Conservation (phyloP, 108 stramenopile species). For the Epipyxis sp. region DNA sequence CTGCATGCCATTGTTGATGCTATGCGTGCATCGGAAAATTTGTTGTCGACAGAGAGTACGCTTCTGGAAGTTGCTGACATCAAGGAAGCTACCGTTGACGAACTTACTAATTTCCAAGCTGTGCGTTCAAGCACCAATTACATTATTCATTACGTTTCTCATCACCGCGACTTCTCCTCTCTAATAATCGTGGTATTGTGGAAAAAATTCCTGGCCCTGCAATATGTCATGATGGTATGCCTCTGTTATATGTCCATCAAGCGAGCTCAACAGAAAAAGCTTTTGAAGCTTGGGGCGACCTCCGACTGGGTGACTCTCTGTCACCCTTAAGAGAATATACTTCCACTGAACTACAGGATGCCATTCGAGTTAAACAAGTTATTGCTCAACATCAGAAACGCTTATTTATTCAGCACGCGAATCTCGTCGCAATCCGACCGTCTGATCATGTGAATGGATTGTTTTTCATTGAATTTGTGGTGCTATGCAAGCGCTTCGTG, state of each 20-base stretch:
- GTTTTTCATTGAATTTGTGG: background rate
- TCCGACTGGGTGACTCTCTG: too few relatives aligned
- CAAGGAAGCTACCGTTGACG: too few relatives aligned
- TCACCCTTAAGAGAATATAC: background rate
- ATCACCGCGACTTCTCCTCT: background rate
- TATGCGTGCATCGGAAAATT: background rate
- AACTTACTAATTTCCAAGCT: too few relatives aligned
- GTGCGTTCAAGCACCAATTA: background rate
- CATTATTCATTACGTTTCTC: background rate
- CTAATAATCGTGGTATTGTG: background rate
- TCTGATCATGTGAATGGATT: background rate
- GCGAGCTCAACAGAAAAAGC: background rate
- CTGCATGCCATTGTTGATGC: background rate
- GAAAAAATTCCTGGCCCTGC: slow-evolving; percentile 1
- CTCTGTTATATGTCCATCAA: background rate
- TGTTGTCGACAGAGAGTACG: background rate
- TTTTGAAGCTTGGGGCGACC: background rate
- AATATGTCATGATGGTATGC: background rate
- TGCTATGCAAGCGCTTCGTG: slow-evolving; percentile 5
- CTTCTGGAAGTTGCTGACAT: too few relatives aligned
- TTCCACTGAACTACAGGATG: background rate
- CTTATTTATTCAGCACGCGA: background rate
- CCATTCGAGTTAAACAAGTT: background rate
- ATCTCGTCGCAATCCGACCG: background rate
- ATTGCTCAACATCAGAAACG: background rate